These are phyloP conservation scores for Glycine soja DNA, from an alignment of 306 rosid genomes.

Conservation along the genomic window DNA sequence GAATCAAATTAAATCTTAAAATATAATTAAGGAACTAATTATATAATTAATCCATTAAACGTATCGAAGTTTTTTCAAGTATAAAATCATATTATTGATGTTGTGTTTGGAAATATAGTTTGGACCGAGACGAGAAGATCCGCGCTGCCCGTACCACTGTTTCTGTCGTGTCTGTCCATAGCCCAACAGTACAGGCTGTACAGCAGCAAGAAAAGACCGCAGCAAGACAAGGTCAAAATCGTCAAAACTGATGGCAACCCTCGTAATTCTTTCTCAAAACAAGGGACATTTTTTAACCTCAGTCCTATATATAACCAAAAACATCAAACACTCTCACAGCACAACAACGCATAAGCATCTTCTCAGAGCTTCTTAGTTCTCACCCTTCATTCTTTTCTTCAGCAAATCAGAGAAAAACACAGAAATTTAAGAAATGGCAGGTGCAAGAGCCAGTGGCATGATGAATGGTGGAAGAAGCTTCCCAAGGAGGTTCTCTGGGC, in stretches of 20 bases:
- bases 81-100: no score
- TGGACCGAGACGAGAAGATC: not conserved
- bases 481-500: conserved; percentile 45
- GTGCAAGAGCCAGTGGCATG: conserved; percentile 43
- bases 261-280: not conserved
- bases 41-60: no score
- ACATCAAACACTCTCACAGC: not conserved
- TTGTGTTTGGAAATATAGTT: not conserved
- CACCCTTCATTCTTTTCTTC: not conserved
- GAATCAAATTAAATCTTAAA: no score
- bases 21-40: no score
- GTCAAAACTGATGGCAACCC: conserved; percentile 36
- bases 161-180: not conserved
- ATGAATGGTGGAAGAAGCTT: conserved; percentile 40
- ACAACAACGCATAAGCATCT: not conserved
- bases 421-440: conserved; percentile 41
- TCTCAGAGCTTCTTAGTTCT: not conserved
- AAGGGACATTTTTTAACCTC: not conserved
- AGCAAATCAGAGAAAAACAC: not conserved
- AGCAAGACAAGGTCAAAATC: conserved; percentile 34
- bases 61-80: no score
- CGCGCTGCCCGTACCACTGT: not conserved
- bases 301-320: conserved; percentile 3
- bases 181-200: not conserved
- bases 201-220: not conserved